Conservation (phyloP, 202 grass and related monocot species). For the Hordeum pubiflorum region DNA sequence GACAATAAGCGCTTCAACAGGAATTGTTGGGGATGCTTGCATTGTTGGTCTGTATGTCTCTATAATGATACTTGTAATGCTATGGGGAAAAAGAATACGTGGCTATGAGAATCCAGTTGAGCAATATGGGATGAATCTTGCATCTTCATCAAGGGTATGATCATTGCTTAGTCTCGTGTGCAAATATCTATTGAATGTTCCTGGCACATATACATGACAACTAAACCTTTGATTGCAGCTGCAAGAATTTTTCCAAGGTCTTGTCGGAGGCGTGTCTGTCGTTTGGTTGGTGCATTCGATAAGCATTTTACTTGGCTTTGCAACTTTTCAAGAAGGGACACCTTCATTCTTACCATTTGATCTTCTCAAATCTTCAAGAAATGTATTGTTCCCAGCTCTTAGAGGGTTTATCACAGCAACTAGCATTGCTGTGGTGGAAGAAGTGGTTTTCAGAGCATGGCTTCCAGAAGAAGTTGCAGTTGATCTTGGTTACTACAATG, state of each 20-base stretch:
- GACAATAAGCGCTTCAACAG: slow-evolving; percentile 56
- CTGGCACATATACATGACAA: not conserved
- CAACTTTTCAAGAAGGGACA: slow-evolving; percentile 25
- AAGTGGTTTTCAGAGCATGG: slow-evolving; percentile 94
- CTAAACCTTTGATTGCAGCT: slow-evolving; percentile 48
- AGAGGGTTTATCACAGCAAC: slow-evolving; percentile 58
- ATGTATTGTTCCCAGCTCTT: slow-evolving; percentile 38
- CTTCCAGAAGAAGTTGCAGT: slow-evolving; percentile 77
- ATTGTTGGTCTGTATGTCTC: slow-evolving; percentile 64
- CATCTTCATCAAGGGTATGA: slow-evolving; percentile 56
- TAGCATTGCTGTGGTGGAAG: slow-evolving; percentile 75
- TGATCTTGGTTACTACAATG: slow-evolving; percentile 67
- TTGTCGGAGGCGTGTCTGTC: slow-evolving; percentile 57
- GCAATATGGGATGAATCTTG: slow-evolving; percentile 77
- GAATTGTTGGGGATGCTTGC: slow-evolving; percentile 72
- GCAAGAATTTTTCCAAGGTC: slow-evolving; percentile 69
- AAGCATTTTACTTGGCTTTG: slow-evolving; percentile 66
- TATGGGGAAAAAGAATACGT: slow-evolving; percentile 94
- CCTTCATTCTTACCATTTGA: slow-evolving; percentile 39
- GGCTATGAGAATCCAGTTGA: slow-evolving; percentile 72
- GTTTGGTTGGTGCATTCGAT: slow-evolving; percentile 73
- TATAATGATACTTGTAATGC: slow-evolving; percentile 67
- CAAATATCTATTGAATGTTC: slow-evolving; percentile 9
- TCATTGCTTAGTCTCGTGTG: slow-evolving; percentile 7
- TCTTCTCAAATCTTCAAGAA: slow-evolving; percentile 60